phyloP scores from a whole-genome alignment of 495 filamentous ascomycete species.

The Cudoniella acicularis region DNA sequence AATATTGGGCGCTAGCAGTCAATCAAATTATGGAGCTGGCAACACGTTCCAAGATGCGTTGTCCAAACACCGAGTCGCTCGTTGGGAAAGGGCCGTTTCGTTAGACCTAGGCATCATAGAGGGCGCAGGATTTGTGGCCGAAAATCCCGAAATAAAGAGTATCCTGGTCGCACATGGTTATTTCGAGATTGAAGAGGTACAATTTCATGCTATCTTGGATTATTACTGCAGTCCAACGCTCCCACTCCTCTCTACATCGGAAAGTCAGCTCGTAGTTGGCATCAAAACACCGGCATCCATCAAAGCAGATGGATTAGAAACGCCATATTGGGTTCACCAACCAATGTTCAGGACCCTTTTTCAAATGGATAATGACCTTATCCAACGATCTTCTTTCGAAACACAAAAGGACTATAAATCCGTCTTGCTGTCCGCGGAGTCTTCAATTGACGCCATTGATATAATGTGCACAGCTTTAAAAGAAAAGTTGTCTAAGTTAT shows the following conservation, averaged over 20 bases:
- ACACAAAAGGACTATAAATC: no score
- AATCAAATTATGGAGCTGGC: conserved; percentile 62
- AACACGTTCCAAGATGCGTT: conserved; percentile 57
- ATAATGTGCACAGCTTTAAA: no score
- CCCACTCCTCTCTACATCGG: neutral
- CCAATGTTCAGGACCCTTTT: neutral
- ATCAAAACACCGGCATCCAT: neutral
- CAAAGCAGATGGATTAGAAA: neutral
- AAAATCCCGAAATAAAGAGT: neutral
- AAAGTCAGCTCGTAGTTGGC: neutral
- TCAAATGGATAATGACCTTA: neutral
- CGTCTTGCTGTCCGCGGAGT: no score
- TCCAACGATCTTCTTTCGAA: no score
- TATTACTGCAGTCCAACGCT: conserved; percentile 9
- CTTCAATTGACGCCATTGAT: no score
- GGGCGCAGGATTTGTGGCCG: conserved; percentile 27
- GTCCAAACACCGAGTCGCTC: conserved; percentile 39
- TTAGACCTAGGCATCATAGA: conserved; percentile 46
- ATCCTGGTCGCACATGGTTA: neutral
- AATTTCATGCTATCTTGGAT: neutral
- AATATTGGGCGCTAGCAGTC: conserved; percentile 52
- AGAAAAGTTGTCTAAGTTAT: conserved; percentile 27
- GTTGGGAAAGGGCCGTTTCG: conserved; percentile 42
- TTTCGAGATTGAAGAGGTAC: neutral
- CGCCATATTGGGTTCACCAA: neutral